Evolutionary conservation across 805 yeast species (phyloP).

Genomic region (Sungouiella blattae): DNA sequence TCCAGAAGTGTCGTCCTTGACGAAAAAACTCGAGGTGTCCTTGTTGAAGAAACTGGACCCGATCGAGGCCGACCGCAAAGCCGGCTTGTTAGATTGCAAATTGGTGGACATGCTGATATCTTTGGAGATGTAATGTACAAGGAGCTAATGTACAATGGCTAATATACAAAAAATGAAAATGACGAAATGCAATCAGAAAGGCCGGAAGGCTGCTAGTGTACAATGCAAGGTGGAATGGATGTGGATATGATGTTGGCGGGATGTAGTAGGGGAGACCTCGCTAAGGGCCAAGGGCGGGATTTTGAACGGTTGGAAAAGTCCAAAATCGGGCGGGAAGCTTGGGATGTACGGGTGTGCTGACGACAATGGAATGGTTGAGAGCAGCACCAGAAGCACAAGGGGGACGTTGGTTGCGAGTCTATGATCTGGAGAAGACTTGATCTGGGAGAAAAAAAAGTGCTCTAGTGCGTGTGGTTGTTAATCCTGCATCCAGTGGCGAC

Average conservation of each 20-base stretch:
- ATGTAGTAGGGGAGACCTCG: neutral
- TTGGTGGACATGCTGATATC: conserved; percentile 14
- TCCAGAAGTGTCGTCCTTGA: conserved; percentile 19
- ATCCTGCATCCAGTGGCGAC: too few relatives aligned
- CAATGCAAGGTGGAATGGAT: neutral
- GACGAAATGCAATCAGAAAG: neutral
- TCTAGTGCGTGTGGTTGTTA: too few relatives aligned
- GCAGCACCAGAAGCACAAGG: neutral
- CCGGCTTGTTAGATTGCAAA: conserved; percentile 21
- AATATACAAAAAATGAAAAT: conserved; percentile 12
- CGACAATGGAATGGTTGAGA: neutral
- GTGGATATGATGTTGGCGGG: too few relatives aligned
- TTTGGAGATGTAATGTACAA: conserved; percentile 10
- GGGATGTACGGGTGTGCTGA: neutral
- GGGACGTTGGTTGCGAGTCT: neutral
- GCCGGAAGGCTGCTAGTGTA: neutral
- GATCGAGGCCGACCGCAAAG: conserved; percentile 21
- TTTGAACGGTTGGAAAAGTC: neutral
- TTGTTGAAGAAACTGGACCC: conserved; percentile 16
- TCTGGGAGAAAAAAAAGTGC: neutral
- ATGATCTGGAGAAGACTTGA: neutral
- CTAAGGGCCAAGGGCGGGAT: neutral
- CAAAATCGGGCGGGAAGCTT: too few relatives aligned
- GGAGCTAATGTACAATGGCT: conserved; percentile 12
- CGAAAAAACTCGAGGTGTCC: conserved; percentile 19